Evolutionary conservation across 257 asterid species (phyloP).

Genomic region (Nicotiana benthamiana): DNA sequence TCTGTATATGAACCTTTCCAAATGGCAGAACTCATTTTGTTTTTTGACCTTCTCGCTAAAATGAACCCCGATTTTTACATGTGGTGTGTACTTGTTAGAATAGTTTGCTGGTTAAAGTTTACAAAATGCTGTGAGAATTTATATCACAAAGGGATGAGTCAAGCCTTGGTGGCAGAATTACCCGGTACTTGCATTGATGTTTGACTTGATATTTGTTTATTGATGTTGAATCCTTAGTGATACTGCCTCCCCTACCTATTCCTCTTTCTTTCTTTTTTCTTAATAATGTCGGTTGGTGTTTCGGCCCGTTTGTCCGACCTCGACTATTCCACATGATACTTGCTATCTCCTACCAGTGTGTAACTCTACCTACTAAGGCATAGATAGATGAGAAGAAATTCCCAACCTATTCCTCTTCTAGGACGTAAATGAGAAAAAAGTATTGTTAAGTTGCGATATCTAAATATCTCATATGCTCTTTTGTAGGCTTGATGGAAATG

Average conservation of each 20-base stretch:
- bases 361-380: neutral
- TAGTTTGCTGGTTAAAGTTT: neutral
- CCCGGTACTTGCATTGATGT: too few relatives aligned
- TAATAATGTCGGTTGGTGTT: too few relatives aligned
- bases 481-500: neutral
- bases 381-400: neutral
- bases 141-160: neutral
- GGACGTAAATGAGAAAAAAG: neutral
- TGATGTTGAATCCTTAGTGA: neutral
- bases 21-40: neutral
- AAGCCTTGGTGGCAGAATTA: too few relatives aligned
- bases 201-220: too few relatives aligned
- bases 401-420: neutral
- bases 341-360: neutral
- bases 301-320: neutral
- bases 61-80: neutral
- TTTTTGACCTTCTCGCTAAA: neutral
- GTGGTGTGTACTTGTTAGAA: neutral
- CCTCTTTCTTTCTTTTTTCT: neutral
- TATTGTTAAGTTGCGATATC: neutral
- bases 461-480: neutral
- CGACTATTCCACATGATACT: neutral
- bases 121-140: neutral
- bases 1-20: neutral
- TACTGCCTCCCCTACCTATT: neutral